A percentile compares a stretch with the other conserved stretches of the same genome.
Evolutionary conservation across 2,329 filamentous ascomycete species (phyloP).

Genomic region (Lomentospora prolificans): DNA sequence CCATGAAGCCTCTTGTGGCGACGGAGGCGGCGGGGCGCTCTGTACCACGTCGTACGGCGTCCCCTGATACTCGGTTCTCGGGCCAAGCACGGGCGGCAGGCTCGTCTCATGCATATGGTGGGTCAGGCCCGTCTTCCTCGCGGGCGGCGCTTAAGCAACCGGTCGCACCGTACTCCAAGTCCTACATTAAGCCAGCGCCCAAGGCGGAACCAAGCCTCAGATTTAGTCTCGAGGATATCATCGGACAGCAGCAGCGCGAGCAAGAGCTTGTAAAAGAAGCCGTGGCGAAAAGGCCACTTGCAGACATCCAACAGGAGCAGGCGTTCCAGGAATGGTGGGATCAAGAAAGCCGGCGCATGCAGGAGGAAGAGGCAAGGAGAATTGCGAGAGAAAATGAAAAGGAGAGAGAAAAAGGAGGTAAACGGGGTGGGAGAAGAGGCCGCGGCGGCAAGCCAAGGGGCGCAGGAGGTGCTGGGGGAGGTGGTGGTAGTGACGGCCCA

Average conservation of each 20-base stretch:
- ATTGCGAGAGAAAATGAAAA: constrained; percentile 32
- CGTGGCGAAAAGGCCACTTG: constrained; percentile 74
- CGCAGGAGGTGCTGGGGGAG: neutral
- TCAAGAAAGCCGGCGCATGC: constrained; percentile 64
- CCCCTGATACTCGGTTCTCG: constrained; percentile 53
- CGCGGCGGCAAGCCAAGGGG: neutral
- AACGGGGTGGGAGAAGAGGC: neutral
- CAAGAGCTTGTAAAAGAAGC: constrained; percentile 76
- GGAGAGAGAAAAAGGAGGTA: constrained; percentile 21
- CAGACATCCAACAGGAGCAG: constrained; percentile 95
- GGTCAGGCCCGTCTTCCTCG: constrained; percentile 18
- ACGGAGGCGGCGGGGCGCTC: constrained; percentile 27
- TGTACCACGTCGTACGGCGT: constrained; percentile 39
- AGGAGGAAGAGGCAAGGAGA: constrained; percentile 47
- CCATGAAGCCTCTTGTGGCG: constrained; percentile 32
- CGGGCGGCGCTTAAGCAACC: constrained; percentile 26
- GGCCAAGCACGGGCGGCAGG: constrained; percentile 37
- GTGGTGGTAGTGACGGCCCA: neutral
- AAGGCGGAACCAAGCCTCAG: constrained; percentile 56
- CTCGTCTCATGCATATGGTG: constrained; percentile 13
- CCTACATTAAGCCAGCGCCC: constrained; percentile 45
- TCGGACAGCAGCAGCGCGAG: constrained; percentile 75
- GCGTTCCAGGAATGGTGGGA: constrained; percentile 98
- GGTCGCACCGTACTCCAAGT: constrained; percentile 50
- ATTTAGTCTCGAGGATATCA: constrained; percentile 77